Evolutionary conservation across 2,329 filamentous ascomycete genomes (phyloP).

Genomic region (Cytospora schulzeri): DNA sequence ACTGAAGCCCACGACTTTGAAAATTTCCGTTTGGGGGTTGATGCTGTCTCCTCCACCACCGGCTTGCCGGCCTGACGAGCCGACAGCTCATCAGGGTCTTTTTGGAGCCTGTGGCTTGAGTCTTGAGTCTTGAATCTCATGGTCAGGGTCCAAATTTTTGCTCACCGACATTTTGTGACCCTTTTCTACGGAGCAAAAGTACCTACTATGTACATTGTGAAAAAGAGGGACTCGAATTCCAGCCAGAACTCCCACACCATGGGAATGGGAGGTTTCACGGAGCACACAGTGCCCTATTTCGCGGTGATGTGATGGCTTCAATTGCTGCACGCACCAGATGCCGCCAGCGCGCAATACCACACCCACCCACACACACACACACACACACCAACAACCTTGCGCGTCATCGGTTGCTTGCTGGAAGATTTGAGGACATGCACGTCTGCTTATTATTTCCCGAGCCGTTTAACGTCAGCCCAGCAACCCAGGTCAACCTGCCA

Average conservation of each 20-base stretch:
- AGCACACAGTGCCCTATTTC: background rate
- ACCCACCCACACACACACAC: background rate
- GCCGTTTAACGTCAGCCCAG: slow-evolving; percentile 8
- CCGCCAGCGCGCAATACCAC: background rate
- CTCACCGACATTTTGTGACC: slow-evolving; percentile 28
- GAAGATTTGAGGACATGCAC: slow-evolving; percentile 9
- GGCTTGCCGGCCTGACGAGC: background rate
- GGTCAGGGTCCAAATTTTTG: slow-evolving; percentile 16
- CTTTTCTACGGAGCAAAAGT: slow-evolving; percentile 7
- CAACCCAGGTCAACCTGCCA: slow-evolving; percentile 23
- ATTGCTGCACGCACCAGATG: background rate
- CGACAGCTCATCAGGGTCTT: background rate
- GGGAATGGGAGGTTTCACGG: background rate
- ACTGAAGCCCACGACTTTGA: background rate
- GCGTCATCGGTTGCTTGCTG: background rate
- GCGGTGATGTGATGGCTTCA: background rate
- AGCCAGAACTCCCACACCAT: background rate
- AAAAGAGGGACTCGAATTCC: slow-evolving; percentile 14
- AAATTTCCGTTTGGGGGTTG: background rate
- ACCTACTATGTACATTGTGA: slow-evolving; percentile 6
- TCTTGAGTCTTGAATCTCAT: background rate
- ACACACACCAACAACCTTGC: background rate
- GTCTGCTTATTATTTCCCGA: slow-evolving; percentile 26
- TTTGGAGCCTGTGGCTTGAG: background rate
- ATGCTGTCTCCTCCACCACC: background rate